Conservation (phyloP, 106 monocot genomes). For the Dioscorea alata region DNA sequence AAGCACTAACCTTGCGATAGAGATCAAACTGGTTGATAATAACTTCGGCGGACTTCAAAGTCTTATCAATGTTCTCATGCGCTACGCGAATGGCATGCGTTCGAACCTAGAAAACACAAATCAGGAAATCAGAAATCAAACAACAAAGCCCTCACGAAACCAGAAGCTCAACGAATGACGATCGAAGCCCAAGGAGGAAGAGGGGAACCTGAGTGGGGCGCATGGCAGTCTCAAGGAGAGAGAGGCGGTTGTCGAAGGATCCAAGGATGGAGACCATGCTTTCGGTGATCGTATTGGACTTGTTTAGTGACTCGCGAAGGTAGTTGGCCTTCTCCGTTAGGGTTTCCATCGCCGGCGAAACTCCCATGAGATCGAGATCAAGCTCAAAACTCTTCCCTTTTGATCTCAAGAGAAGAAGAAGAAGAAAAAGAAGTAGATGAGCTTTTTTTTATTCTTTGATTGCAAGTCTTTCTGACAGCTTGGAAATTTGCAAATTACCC, state of each 20-base stretch:
- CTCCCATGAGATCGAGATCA: neutral
- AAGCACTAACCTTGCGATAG: slow-evolving; percentile 38
- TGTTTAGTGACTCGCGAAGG: slow-evolving; percentile 22
- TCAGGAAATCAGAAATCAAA: no score
- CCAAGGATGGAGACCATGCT: slow-evolving; percentile 58
- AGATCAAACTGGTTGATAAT: slow-evolving; percentile 62
- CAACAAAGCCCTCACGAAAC: neutral
- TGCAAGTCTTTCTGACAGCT: no score
- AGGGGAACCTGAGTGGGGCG: slow-evolving; percentile 53
- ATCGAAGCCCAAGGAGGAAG: neutral
- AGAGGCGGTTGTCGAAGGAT: slow-evolving; percentile 72
- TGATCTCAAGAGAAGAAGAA: no score
- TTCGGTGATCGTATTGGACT: slow-evolving; percentile 22
- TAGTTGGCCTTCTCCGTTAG: slow-evolving; percentile 22
- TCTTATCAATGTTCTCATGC: neutral
- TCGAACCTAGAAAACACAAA: slow-evolving; percentile 27
- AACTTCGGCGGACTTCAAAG: slow-evolving; percentile 19
- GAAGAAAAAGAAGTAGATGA: no score
- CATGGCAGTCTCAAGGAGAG: slow-evolving; percentile 67
- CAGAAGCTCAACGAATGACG: no score
- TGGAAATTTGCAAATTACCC: no score
- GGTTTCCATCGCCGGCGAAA: slow-evolving; percentile 7
- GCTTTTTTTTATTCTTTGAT: no score
- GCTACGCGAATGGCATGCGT: slow-evolving; percentile 33
- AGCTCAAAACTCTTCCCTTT: no score